Base-by-base conservation (phyloP, 179 eudicot species). In the Carnegiea gigantea region DNA sequence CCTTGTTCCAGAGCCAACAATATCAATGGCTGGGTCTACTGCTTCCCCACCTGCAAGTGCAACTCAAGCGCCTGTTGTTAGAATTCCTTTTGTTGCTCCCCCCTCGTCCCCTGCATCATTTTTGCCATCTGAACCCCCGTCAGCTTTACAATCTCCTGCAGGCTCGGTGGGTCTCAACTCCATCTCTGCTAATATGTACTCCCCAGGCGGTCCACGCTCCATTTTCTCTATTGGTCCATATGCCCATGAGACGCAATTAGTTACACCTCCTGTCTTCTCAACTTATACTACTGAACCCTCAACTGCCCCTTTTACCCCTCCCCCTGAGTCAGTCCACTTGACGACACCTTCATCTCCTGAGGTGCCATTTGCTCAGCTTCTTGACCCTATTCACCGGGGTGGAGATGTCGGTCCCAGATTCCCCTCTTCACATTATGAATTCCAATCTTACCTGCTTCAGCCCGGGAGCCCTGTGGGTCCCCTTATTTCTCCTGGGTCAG, bases 321-420 rank as follows among this genome's bases (percentile, higher is more conserved):
- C 98, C 18, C 98, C 99, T 0, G 99, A 94, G 83, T 93, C 98
- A 9, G 85, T 91, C 79, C 97, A 94, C 82, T 79, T 94, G 79
- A 94, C 99, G 2, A 94, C 97, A 71, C 99, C 99, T 70, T 94
- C 98, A 75, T 96, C 99, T 10, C 99, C 99, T 0, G 98, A 96
- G 88, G 99, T 96, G 26, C 99, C 99, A 3, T 94, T 92, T 84
- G 99, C 99, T 78, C 90, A 91, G 85, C 90, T 96, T 79, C 89
- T 93, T 30, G 94, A 94, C 54, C 94, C 97, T 51, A 78, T 81
- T 80, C 83, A 87, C 82, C 92, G 91, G 46, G 86, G 73, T 57
- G 88, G 87, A 68, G 91, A 87, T 80, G 80, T 80, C 8, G 88
- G 88, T 78, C 88, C 83, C 14, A 86, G 89, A 79, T 88, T 84